Evolutionary conservation across 306 rosid species (phyloP).

Genomic region (Mimosa bimucronata): DNA sequence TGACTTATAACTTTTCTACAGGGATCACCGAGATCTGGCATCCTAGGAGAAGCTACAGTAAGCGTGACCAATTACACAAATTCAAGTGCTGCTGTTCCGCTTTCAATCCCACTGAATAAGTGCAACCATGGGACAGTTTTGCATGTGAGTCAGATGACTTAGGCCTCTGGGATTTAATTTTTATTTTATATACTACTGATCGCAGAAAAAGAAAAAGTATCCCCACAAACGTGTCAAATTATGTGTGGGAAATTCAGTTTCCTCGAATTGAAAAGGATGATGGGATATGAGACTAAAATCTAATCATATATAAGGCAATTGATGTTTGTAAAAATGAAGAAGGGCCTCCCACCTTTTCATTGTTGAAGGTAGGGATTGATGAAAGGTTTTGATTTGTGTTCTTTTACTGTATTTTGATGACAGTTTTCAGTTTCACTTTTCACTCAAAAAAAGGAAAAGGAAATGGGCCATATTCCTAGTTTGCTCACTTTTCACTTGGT

Average conservation of each 20-base stretch:
- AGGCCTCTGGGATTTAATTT: conserved; percentile 23
- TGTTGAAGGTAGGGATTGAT: not conserved
- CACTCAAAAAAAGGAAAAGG: not conserved
- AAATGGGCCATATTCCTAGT: conserved; percentile 1
- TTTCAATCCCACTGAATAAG: conserved; percentile 57
- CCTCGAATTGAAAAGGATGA: conserved; percentile 2
- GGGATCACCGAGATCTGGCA: conserved; percentile 63
- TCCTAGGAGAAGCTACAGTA: conserved; percentile 62
- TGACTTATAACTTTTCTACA: conserved; percentile 29
- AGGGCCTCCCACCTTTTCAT: not conserved
- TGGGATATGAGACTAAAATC: not conserved
- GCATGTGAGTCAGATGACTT: conserved; percentile 49
- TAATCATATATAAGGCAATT: not conserved
- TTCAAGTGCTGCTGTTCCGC: conserved; percentile 52
- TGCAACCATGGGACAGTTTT: conserved; percentile 60
- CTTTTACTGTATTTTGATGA: not conserved
- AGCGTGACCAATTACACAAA: conserved; percentile 48
- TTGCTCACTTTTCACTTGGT: conserved; percentile 5
- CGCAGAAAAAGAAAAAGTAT: conserved; percentile 13
- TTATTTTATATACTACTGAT: conserved; percentile 7
- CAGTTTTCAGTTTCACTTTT: too few species aligned
- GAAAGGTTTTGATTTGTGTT: not conserved
- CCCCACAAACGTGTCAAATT: conserved; percentile 19
- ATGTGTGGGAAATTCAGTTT: conserved; percentile 24
- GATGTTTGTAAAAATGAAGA: not conserved